Evolutionary conservation across 202 grass and related monocot species (phyloP).

Genomic region (Digitaria exilis): DNA sequence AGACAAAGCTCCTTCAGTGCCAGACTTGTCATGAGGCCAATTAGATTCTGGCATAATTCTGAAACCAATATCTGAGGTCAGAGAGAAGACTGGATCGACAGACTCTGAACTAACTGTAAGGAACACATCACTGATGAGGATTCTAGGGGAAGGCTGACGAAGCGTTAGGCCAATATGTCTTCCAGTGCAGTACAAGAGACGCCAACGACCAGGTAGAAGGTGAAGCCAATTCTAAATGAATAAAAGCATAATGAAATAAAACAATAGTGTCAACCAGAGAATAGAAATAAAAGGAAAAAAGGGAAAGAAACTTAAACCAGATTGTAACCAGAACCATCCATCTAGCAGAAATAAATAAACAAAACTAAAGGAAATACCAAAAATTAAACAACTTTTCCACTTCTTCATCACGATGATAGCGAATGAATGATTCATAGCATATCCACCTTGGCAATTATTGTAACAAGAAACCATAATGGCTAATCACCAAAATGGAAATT

Average conservation of each 20-base stretch:
- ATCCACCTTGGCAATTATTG: neutral
- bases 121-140: conserved; percentile 71
- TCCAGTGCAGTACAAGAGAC: conserved; percentile 84
- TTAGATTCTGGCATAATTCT: conserved; percentile 74
- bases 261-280: conserved; percentile 29
- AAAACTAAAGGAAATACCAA: conserved; percentile 10
- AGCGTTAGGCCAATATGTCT: conserved; percentile 90
- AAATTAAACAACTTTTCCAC: neutral
- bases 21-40: conserved; percentile 93
- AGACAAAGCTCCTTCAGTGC: conserved; percentile 56
- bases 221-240: conserved; percentile 72
- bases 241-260: conserved; percentile 21
- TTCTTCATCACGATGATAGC: neutral
- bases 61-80: conserved; percentile 72
- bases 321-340: conserved; percentile 3
- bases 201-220: conserved; percentile 75
- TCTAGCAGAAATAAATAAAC: neutral
- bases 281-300: neutral
- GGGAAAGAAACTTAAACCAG: neutral
- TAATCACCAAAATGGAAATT: neutral
- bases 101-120: conserved; percentile 53
- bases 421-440: conserved; percentile 18
- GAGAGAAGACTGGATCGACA: conserved; percentile 42
- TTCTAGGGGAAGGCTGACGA: conserved; percentile 69
- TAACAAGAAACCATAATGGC: conserved; percentile 17